Percentiles rank a stretch among this genome's conserved stretches.
phyloP scores from a whole-genome alignment of 805 yeast species.

The Zygosaccharomyces kombuchaensis region DNA sequence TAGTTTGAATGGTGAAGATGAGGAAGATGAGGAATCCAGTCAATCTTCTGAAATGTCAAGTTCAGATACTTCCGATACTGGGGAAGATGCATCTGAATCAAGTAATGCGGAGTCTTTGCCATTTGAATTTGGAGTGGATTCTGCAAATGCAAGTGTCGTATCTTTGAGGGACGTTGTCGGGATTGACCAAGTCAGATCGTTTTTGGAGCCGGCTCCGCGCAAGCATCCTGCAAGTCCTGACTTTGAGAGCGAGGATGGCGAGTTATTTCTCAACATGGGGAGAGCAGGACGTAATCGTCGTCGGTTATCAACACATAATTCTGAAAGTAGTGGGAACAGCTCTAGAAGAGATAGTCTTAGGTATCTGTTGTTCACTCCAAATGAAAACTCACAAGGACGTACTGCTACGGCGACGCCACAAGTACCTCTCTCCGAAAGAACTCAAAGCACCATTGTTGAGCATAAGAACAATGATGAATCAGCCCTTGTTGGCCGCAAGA shows the following conservation, averaged over 20 bases:
- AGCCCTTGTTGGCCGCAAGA: slow-evolving; percentile 4
- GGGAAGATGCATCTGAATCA: slow-evolving; percentile 11
- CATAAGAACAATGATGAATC: not conserved
- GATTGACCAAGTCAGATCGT: slow-evolving; percentile 9
- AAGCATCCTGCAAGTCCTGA: not conserved
- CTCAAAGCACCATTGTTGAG: slow-evolving; percentile 2
- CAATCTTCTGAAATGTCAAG: slow-evolving; percentile 13
- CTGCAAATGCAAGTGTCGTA: slow-evolving; percentile 24
- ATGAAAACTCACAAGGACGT: slow-evolving; percentile 5
- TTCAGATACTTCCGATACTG: slow-evolving; percentile 11
- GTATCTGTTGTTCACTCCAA: slow-evolving; percentile 6
- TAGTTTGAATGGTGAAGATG: slow-evolving; percentile 18
- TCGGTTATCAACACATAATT: slow-evolving; percentile 13
- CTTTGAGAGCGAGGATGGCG: slow-evolving; percentile 13
- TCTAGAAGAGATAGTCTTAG: slow-evolving; percentile 13
- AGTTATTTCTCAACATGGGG: slow-evolving; percentile 22
- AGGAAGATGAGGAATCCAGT: slow-evolving; percentile 17
- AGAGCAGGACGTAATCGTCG: slow-evolving; percentile 19
- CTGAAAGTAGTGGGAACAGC: slow-evolving; percentile 12
- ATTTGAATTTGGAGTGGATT: slow-evolving; percentile 33
- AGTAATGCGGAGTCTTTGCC: slow-evolving; percentile 28
- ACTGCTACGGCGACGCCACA: slow-evolving; percentile 2
- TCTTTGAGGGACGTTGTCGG: slow-evolving; percentile 22
- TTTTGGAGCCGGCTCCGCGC: slow-evolving; percentile 8
- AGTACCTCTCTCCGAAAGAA: not conserved